Evolutionary conservation across 164 flowering plant genomes (phyloP), one percentile per base, ranked within the genome.

Genomic region (Cinnamomum chago): DNA sequence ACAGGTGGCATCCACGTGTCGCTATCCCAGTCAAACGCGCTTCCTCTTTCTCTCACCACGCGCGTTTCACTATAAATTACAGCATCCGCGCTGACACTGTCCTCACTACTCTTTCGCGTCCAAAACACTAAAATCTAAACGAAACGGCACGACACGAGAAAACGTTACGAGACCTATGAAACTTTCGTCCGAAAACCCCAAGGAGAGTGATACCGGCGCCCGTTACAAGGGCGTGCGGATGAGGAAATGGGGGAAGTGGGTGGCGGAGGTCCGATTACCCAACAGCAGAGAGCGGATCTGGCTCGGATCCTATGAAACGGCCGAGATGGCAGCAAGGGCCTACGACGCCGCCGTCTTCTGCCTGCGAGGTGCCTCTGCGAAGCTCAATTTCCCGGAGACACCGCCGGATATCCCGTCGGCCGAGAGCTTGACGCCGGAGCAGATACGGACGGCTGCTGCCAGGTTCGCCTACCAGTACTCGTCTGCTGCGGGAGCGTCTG

Each of bases 201-300:
- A 3, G 30, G 67, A 64, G 13, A 22, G 14, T 23, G 14, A 24
- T 27, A 25, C 5, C 28, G 25, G 25, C 14, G 13, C 35, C 55
- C 71, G 75, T 7, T 84, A 70, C 79, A 84, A 82, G 80, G 85
- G 89, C 1, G 89, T 86, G 67, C 75, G 87, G 71, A 82, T 79
- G 86, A 80, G 87, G 40, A 83, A 82, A 62, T 83, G 89, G 86
- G 87, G 89, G 17, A 84, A 80, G 52, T 86, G 85, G 86, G 87
- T 84, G 10, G 81, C 87, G 15, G 86, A 86, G 62, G 78, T 86
- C 2, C 82, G 89, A 17, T 80, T 75, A 24, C 89, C 87, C 3
- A 76, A 84, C 71, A 84, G 84, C 71, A 74, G 87, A 12, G 77
- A 72, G 70, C 77, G 86, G 30, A 80, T 86, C 28, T 86, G 87